A percentile compares a stretch with the other conserved stretches of the same genome.
These are phyloP conservation scores for Fusarium guadeloupense DNA, from an alignment of 2,329 filamentous ascomycete genomes.

Conservation along the genomic window DNA sequence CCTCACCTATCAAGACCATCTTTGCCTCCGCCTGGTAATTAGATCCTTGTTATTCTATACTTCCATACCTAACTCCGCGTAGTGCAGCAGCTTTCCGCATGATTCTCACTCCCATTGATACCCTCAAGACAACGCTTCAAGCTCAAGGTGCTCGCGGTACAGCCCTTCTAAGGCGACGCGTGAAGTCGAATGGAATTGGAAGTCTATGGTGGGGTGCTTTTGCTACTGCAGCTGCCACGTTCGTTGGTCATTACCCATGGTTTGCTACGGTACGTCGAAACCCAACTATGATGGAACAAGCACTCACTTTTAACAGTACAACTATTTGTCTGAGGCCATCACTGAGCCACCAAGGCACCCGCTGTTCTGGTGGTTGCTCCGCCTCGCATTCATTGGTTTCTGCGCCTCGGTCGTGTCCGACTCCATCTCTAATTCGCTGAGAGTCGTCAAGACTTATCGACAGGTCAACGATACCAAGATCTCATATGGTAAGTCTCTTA, in stretches of 20 bases:
- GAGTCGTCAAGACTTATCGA: slow-evolving; percentile 60
- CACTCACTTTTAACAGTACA: slow-evolving; percentile 49
- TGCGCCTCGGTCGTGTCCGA: slow-evolving; percentile 57
- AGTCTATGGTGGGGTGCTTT: slow-evolving; percentile 61
- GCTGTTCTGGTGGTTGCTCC: slow-evolving; percentile 54
- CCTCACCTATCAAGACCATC: slow-evolving; percentile 55
- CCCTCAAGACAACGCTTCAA: slow-evolving; percentile 60
- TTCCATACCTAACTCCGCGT: neutral
- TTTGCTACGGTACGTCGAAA: slow-evolving; percentile 53
- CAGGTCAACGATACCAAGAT: slow-evolving; percentile 59
- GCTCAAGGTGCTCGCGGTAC: slow-evolving; percentile 57
- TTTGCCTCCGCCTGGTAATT: slow-evolving; percentile 56
- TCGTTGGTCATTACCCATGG: slow-evolving; percentile 61
- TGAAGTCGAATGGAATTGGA: slow-evolving; percentile 55
- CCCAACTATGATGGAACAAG: accelerated
- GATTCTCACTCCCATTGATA: slow-evolving; percentile 59
- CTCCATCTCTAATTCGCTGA: slow-evolving; percentile 57
- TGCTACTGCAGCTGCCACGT: slow-evolving; percentile 58
- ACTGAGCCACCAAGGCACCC: slow-evolving; percentile 53
- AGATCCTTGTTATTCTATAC: accelerated
- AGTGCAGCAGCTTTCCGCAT: slow-evolving; percentile 59
- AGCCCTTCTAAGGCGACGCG: slow-evolving; percentile 53
- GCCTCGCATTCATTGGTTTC: slow-evolving; percentile 51
- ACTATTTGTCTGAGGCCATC: slow-evolving; percentile 52
- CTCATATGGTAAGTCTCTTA: slow-evolving; percentile 52